Evolutionary conservation across 768 basidiomycete genomes (phyloP), one percentile per base, ranked within the genome.

Genomic region (Psilocybe tampanensis): DNA sequence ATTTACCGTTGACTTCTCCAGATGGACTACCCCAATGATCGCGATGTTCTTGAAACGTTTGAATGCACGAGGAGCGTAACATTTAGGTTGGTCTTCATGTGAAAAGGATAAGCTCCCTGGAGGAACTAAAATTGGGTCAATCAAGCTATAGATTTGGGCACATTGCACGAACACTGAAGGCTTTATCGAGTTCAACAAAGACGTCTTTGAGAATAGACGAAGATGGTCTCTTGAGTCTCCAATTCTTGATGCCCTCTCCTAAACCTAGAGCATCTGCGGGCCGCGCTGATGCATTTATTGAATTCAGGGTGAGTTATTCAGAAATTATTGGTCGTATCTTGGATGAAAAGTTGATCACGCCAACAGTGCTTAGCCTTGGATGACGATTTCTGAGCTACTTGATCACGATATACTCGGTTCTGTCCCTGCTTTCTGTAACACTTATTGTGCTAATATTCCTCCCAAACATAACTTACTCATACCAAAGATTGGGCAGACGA

Each of bases 21-120:
- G 94, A 92, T 98, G 87, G 95, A 99, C 72, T 98, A 95, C 60
- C 94, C 94, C 2, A 94, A 92, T 64, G 94, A 96, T 66, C 81
- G 83, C 47, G 94, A 97, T 48, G 91, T 98, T 0, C 80, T 98
- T 26, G 94, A 97, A 71, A 84, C 86, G 0, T 94, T 97, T 64
- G 92, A 96, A 58, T 98, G 95, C 69, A 76, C 71, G 11, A 75
- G 78, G 33, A 73, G 75, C 7, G 80, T 94, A 29, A 79, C 76
- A 33, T 92, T 92, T 70, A 91, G 86, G 94, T 94, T 60, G 4
- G 33, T 34, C 8, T 44, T 43, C 22, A 11, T 42, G 11, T 26
- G 4, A 24, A 15, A n/a, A 11, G 11, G 11, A 36, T 2, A 11
- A 9, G 1, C 32, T 34, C 15, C 24, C 24, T 21, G 13, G 17